Conservation (phyloP, 2,329 filamentous ascomycete species). For the Lecanosticta acicola region DNA sequence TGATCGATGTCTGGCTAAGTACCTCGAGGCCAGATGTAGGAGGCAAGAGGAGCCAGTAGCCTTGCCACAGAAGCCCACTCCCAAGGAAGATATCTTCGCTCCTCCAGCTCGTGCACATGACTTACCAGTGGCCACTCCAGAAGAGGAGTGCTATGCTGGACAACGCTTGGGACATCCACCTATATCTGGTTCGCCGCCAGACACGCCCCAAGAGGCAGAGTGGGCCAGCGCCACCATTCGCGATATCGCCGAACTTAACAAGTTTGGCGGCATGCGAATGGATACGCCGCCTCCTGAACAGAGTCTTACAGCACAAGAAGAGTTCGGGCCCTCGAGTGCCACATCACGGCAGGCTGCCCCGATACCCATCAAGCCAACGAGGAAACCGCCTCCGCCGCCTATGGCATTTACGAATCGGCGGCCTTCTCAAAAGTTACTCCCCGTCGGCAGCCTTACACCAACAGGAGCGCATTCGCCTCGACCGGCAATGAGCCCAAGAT, state of each 20-base stretch:
- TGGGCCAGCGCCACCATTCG: constrained; percentile 21
- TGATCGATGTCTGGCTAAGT: constrained; percentile 49
- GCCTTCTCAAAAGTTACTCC: constrained; percentile 21
- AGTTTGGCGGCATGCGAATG: constrained; percentile 18
- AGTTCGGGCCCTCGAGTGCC: constrained; percentile 9
- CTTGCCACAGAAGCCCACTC: not conserved
- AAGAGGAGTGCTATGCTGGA: constrained; percentile 4
- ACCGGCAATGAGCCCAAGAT: constrained; percentile 22
- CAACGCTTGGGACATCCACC: constrained; percentile 19
- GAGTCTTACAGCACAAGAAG: not conserved
- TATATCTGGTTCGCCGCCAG: constrained; percentile 25
- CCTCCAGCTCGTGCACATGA: not conserved
- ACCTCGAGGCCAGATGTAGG: constrained; percentile 38
- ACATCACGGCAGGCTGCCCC: constrained; percentile 25
- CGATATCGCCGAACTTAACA: constrained; percentile 25
- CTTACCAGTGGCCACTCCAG: constrained; percentile 1
- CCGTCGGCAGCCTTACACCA: constrained; percentile 12
- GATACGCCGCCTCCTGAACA: constrained; percentile 22
- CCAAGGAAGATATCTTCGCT: constrained; percentile 7
- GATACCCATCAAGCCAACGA: constrained; percentile 21
- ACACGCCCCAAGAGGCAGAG: constrained; percentile 9
- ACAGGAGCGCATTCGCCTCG: constrained; percentile 23
- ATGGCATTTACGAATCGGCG: constrained; percentile 17
- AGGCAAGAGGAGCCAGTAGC: constrained; percentile 10
- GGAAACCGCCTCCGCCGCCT: constrained; percentile 33